Evolutionary conservation across 768 basidiomycete species (phyloP).

Genomic region (Naganishia vishniacii): DNA sequence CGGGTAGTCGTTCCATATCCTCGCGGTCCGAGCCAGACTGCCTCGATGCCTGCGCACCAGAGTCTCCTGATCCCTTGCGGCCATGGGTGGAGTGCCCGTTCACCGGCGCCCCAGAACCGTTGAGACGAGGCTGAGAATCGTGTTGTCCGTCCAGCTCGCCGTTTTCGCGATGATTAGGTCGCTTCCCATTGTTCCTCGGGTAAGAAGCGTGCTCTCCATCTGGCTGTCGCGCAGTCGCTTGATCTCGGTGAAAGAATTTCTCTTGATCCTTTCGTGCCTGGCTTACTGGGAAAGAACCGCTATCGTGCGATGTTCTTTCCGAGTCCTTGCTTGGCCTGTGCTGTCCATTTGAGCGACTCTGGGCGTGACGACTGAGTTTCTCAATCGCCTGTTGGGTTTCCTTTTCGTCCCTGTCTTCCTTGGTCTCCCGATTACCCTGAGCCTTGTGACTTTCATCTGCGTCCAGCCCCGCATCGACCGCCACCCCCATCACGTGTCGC

Average conservation of each 20-base stretch:
- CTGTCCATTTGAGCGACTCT: constrained; percentile 12
- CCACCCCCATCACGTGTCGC: constrained; percentile 14
- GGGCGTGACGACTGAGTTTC: constrained; percentile 10
- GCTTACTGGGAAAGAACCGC: constrained; percentile 1
- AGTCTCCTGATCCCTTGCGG: neutral
- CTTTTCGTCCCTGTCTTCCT: constrained; percentile 36
- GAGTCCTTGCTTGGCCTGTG: constrained; percentile 14
- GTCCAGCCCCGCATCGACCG: neutral
- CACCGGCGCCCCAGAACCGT: neutral
- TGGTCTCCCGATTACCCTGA: constrained; percentile 32
- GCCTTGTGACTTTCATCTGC: neutral
- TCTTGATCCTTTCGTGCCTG: constrained; percentile 19
- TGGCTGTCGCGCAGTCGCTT: neutral
- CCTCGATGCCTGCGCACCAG: neutral
- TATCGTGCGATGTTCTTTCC: constrained; percentile 26
- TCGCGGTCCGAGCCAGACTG: constrained; percentile 5
- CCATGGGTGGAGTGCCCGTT: constrained; percentile 10
- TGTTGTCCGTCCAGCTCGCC: neutral
- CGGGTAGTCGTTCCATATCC: constrained; percentile 14
- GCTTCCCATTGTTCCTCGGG: neutral
- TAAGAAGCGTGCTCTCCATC: constrained; percentile 1
- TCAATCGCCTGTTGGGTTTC: constrained; percentile 11
- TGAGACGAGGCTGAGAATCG: neutral
- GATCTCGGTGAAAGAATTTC: constrained; percentile 5
- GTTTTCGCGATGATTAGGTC: neutral